phyloP scores from a whole-genome alignment of 1,284 basidiomycete species.

The Tilletiopsis washingtonensis region DNA sequence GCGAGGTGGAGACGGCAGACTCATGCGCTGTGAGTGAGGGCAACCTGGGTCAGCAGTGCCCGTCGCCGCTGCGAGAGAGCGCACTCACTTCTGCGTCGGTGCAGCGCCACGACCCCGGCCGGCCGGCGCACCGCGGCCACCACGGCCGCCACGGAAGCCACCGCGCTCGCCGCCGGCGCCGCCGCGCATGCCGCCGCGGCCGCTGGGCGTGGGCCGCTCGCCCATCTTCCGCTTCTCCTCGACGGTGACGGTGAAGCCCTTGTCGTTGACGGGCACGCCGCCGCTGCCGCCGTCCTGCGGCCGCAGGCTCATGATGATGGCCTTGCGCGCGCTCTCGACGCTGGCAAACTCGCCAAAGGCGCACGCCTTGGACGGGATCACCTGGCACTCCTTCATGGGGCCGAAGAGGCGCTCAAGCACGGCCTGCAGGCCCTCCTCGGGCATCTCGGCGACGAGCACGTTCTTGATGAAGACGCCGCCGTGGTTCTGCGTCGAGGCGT shows the following conservation, averaged over 20 bases:
- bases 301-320: conserved; percentile 67
- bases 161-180: conserved; percentile 14
- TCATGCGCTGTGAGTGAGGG: too few relatives aligned
- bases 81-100: too few relatives aligned
- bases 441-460: conserved; percentile 62
- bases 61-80: too few relatives aligned
- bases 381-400: conserved; percentile 75
- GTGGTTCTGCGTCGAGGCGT: conserved; percentile 3
- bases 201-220: conserved; percentile 56
- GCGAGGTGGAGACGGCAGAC: too few relatives aligned
- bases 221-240: conserved; percentile 83
- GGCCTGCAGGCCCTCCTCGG: conserved; percentile 51
- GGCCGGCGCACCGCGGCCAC: conserved; percentile 2
- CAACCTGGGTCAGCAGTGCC: too few relatives aligned
- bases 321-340: conserved; percentile 72
- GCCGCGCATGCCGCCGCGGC: conserved; percentile 47
- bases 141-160: conserved; percentile 8
- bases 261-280: conserved; percentile 65
- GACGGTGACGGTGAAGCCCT: conserved; percentile 60
- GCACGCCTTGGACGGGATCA: conserved; percentile 78
- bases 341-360: conserved; percentile 84
- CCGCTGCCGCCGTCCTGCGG: conserved; percentile 70
- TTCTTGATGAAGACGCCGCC: conserved; percentile 49
- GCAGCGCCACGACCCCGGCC: not conserved
- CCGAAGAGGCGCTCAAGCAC: conserved; percentile 69